These are phyloP conservation scores for Dimocarpus longan DNA, from an alignment of 345 rosid species.

Conservation along the genomic window DNA sequence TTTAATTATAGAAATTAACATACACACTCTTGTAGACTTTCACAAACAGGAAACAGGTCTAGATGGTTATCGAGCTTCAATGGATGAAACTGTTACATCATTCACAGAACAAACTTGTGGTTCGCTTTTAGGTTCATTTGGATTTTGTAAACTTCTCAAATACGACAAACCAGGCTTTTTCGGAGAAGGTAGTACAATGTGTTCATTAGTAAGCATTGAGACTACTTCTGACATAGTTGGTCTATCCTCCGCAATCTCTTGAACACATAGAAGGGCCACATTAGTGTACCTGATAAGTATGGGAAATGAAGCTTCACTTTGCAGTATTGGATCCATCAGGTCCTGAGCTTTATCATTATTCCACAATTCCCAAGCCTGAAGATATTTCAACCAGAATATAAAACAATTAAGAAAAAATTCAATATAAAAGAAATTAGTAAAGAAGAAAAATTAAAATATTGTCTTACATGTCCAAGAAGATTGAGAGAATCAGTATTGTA, in stretches of 20 bases:
- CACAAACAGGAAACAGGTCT: neutral
- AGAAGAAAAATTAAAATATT: no score
- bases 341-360: neutral
- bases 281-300: constrained; percentile 9
- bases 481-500: constrained; percentile 8
- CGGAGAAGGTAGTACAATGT: neutral
- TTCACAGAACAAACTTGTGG: neutral
- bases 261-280: constrained; percentile 21
- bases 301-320: neutral
- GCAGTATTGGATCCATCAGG: constrained; percentile 1
- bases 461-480: constrained; percentile 23
- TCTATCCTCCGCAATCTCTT: constrained; percentile 6
- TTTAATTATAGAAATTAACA: neutral
- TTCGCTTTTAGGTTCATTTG: neutral
- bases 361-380: constrained; percentile 29
- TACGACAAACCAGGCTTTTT: constrained; percentile 22
- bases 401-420: neutral
- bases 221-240: constrained; percentile 15
- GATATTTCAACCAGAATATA: neutral
- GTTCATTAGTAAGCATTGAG: constrained; percentile 12
- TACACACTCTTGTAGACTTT: neutral
- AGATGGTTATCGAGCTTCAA: neutral
- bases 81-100: constrained; percentile 1
- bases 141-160: neutral
- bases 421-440: neutral